Evolutionary conservation across 1,139 yeast species (phyloP).

Genomic region (Taphrina wiesneri): DNA sequence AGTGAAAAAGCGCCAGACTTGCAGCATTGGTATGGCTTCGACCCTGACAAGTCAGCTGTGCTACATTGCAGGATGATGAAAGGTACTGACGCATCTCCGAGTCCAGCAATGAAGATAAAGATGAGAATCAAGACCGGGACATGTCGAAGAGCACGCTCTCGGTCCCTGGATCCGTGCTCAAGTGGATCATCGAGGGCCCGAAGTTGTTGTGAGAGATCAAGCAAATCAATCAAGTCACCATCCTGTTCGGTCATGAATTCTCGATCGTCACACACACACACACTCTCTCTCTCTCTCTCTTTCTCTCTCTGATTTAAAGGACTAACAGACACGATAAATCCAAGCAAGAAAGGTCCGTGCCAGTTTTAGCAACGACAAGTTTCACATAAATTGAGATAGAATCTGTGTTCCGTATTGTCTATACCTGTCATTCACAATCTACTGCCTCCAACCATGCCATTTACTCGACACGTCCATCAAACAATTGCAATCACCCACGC

Average conservation of each 20-base stretch:
- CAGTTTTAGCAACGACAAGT: too few species aligned
- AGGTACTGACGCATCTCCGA: background rate
- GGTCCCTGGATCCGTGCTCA: background rate
- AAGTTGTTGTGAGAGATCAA: background rate
- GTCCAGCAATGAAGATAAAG: background rate
- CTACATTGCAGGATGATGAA: too few species aligned
- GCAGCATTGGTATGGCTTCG: background rate
- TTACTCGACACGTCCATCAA: too few species aligned
- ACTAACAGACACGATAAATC: too few species aligned
- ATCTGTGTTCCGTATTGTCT: too few species aligned
- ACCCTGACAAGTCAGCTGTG: background rate
- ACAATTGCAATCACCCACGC: too few species aligned
- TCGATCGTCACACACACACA: background rate
- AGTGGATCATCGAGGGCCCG: background rate
- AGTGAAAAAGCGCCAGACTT: conserved; percentile 5
- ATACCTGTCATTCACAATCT: too few species aligned
- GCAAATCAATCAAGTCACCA: background rate
- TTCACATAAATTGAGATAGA: too few species aligned
- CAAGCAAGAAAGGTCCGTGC: too few species aligned
- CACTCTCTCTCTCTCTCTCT: too few species aligned
- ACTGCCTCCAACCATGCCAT: too few species aligned
- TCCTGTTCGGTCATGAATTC: background rate
- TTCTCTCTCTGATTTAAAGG: too few species aligned
- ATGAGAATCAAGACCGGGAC: background rate
- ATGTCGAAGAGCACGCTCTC: background rate